Conservation (phyloP, 257 asterid species). For the Prunella vulgaris region DNA sequence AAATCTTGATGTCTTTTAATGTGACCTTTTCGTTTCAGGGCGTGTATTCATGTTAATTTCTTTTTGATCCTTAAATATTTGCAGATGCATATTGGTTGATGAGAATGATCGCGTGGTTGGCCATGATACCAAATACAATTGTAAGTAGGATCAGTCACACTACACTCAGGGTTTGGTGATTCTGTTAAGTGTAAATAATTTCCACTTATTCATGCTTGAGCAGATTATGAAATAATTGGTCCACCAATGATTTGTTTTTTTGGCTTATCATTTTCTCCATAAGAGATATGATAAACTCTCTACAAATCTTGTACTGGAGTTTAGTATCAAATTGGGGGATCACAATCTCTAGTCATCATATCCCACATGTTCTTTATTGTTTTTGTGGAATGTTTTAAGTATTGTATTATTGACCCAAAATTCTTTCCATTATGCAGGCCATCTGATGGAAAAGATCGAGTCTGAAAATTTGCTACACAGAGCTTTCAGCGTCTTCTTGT, state of each 20-base stretch:
- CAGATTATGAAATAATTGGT: neutral
- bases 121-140: constrained; percentile 87
- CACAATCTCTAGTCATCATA: neutral
- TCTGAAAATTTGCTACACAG: constrained; percentile 73
- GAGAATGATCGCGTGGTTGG: constrained; percentile 85
- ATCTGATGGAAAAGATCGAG: constrained; percentile 88
- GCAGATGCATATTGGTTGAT: constrained; percentile 94
- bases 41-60: neutral
- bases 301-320: neutral
- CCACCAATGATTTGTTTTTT: neutral
- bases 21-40: neutral
- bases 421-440: constrained; percentile 50
- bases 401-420: neutral
- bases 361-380: neutral
- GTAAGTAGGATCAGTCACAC: constrained; percentile 67
- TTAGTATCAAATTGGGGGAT: neutral
- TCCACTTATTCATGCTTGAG: neutral
- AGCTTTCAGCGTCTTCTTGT: constrained; percentile 94
- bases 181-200: no score
- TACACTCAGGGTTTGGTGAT: no score
- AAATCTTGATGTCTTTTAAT: neutral
- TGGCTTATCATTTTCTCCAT: neutral
- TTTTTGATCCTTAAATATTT: constrained; percentile 5
- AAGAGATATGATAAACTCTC: neutral
- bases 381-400: neutral